Evolutionary conservation across 23 red algal species (phyloP).

Genomic region (Chondrus crispus): DNA sequence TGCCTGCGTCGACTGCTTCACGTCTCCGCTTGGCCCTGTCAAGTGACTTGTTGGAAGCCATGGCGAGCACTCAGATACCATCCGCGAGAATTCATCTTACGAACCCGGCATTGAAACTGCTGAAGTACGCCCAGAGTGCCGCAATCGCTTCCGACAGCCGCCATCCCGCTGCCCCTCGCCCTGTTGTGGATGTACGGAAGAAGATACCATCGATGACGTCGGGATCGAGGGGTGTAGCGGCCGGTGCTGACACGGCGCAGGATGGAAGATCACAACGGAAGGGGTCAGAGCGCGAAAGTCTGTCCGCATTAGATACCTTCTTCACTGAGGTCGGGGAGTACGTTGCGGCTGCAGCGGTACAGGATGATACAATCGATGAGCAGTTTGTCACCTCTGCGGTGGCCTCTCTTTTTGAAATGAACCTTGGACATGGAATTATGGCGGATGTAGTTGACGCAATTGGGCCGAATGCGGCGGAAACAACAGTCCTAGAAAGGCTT

Average conservation of each 20-base stretch:
- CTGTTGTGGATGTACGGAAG: constrained; percentile 35
- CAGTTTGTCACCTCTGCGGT: constrained; percentile 53
- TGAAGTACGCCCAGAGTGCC: constrained; percentile 34
- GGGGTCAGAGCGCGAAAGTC: not conserved
- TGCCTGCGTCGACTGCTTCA: constrained; percentile 38
- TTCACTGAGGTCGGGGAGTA: constrained; percentile 37
- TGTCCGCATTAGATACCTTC: constrained; percentile 24
- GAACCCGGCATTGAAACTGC: not conserved
- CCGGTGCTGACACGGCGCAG: not conserved
- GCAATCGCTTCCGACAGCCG: not conserved
- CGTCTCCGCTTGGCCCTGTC: constrained; percentile 34
- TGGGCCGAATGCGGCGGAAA: constrained; percentile 42
- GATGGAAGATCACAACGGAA: no score
- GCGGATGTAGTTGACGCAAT: constrained; percentile 53
- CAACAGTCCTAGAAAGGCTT: constrained; percentile 34
- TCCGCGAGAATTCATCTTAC: constrained; percentile 47
- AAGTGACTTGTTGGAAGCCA: constrained; percentile 8
- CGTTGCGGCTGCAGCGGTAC: constrained; percentile 39
- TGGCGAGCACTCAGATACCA: constrained; percentile 33
- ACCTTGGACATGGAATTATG: constrained; percentile 54
- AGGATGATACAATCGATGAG: constrained; percentile 59
- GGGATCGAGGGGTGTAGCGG: not conserved
- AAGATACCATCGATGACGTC: not conserved
- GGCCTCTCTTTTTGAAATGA: constrained; percentile 61
- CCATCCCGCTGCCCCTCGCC: constrained; percentile 37